These are phyloP conservation scores for Zymoseptoria tritici DNA, from an alignment of 2,329 filamentous ascomycete species.

Conservation along the genomic window DNA sequence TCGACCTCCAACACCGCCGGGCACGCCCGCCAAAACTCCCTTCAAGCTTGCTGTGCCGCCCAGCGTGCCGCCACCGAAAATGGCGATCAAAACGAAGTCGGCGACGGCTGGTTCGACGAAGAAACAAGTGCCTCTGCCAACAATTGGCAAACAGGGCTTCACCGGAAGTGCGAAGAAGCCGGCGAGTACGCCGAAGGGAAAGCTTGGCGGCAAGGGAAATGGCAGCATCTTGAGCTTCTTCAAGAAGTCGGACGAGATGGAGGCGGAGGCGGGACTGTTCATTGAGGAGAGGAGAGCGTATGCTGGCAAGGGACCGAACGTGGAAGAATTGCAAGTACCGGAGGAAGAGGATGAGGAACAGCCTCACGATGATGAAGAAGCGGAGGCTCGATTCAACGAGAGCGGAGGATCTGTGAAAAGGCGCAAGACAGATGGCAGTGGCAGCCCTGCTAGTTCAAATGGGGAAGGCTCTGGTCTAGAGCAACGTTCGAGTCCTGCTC, in stretches of 20 bases:
- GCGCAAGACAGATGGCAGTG: conserved; percentile 26
- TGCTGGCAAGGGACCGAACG: background rate
- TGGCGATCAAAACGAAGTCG: conserved; percentile 24
- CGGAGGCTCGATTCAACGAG: conserved; percentile 38
- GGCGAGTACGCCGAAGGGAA: conserved; percentile 30
- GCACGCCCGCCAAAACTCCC: conserved; percentile 21
- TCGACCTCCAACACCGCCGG: conserved; percentile 46
- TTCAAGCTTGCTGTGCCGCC: conserved; percentile 27
- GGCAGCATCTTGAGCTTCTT: conserved; percentile 49
- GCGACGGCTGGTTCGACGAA: background rate
- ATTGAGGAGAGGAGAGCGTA: conserved; percentile 24
- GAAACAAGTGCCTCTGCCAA: conserved; percentile 22
- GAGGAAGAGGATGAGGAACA: background rate
- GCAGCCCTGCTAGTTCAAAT: conserved; percentile 5
- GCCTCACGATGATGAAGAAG: conserved; percentile 6
- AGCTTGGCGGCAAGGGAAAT: conserved; percentile 38
- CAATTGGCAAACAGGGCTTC: conserved; percentile 24
- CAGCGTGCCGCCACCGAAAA: conserved; percentile 24
- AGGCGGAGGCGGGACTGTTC: conserved; percentile 28
- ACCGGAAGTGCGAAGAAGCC: conserved; percentile 27
- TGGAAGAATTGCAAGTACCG: background rate
- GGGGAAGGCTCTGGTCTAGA: background rate
- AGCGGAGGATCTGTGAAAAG: conserved; percentile 36
- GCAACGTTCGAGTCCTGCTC: background rate
- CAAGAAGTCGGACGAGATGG: conserved; percentile 38